Base-by-base conservation (phyloP, 2,329 filamentous ascomycete genomes). In the Hymenoscyphus occultus region DNA sequence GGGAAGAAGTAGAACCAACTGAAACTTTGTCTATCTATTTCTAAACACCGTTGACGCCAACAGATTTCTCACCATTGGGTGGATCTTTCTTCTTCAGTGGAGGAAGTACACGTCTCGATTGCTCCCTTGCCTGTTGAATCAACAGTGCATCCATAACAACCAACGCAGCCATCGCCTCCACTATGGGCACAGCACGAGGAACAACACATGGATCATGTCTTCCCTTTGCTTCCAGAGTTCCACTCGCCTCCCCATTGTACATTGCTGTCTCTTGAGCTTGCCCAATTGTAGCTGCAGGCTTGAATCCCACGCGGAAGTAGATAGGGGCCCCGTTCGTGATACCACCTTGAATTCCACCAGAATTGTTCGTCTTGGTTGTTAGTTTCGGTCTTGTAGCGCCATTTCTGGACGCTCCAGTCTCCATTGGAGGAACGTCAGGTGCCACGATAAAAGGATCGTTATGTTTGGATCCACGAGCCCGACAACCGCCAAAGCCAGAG, bases 301-400 rank as follows among this genome's bases (percentile, higher is more conserved):
- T 98, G 86, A 98, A 98, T 16, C 87, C 93, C 5, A 97, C 89
- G 60, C 90, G 88, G 86, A 98, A 98, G 84, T 95, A 98, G 80
- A 98, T 92, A 65, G 89, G 90, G 45, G 92, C 91, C 65, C 63
- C 63, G 56, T 65, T 65, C 12, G 60, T 65, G 40, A 62, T 65
- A 56, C 63, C 63, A 32, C 60, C 60, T 59, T 65, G 56, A 35
- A 62, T 65, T 32, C 63, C 63, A 2, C 63, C 56, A 1, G 90
- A 94, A 82, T 97, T 93, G 61, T 62, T 59, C 13, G 54, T 68
- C 62, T 90, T 91, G 64, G 94, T 97, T 9, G 88, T 89, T 62
- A 97, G 84, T 68, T 82, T 84, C 19, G 90, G 86, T 65, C 81
- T 80, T 39, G 80, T 78, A 16, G 83, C 77, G 39, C 81, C 82